Base-by-base conservation (phyloP, 139 green algal genomes). In the Closterium sp. region DNA sequence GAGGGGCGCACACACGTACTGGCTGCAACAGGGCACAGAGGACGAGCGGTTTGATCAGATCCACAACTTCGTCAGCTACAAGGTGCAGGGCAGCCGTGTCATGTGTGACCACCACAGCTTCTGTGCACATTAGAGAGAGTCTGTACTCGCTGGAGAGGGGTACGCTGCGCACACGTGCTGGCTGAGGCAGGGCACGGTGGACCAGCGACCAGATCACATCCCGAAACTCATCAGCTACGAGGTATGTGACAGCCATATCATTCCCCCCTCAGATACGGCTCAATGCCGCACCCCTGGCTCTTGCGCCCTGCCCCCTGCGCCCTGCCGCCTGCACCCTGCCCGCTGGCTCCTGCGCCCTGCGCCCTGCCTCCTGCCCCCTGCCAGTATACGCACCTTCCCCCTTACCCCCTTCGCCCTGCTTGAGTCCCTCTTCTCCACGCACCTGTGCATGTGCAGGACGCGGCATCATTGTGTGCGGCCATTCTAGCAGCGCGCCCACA, bases 151-250 rank as follows among this genome's bases (percentile, higher is more conserved):
- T 94, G 17, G 85, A 94, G 21, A 95, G 97, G 11, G 98, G 98
- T 0, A n/a, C n/a, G n/a, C n/a, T n/a, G 95, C 98, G 0, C 98
- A 99, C 95, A 99, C 96, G 24, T 99, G 97, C 96, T 99, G 98
- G 95, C 84, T 98, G 89, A 96, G 89, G 95, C 96, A 92, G 87
- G 93, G 38, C 0, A 50, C 38, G 38, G 38, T 50, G 38, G 38
- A 50, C 13, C 38, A 50, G 38, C 38, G 38, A 50, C 38, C 38
- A 9, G 38, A 13, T 50, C 38, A 50, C 38, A 50, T 50, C 38
- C 38, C 13, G 38, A 50, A 50, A 7, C 38, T 50, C 38, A 50
- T 50, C 0, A 50, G 38, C 38, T 50, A 99, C 94, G 97, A 95
- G 91, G 91, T 94, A 86, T 30, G 31, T 29, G 22, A 13, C 62